Evolutionary conservation across 2,329 filamentous ascomycete genomes (phyloP).

Genomic region (Mycosphaerella sp.): DNA sequence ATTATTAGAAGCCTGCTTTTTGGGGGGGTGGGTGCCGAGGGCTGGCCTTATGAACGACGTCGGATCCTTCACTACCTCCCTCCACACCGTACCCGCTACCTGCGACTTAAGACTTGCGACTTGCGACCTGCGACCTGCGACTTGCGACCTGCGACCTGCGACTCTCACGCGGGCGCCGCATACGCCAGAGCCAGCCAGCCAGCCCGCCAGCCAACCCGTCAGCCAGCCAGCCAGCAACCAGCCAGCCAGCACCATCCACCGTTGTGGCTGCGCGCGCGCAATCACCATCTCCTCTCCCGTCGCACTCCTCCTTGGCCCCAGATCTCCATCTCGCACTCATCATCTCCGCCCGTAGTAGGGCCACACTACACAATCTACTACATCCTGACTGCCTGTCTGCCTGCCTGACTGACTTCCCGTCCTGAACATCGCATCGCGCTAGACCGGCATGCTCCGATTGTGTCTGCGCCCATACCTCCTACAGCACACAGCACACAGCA

Average conservation of each 20-base stretch:
- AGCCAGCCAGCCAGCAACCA: too few species aligned
- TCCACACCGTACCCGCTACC: too few species aligned
- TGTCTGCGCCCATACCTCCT: slow-evolving; percentile 14
- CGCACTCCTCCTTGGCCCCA: slow-evolving; percentile 1
- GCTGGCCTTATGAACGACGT: slow-evolving; percentile 15
- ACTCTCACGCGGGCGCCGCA: slow-evolving; percentile 14
- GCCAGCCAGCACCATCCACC: neutral
- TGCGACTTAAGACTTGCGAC: too few species aligned
- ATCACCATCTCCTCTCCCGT: neutral
- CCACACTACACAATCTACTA: too few species aligned
- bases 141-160: too few species aligned
- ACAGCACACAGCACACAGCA: too few species aligned
- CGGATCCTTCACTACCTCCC: slow-evolving; percentile 7
- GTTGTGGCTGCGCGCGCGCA: slow-evolving; percentile 3
- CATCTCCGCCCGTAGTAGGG: slow-evolving; percentile 4
- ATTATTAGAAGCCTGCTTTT: slow-evolving; percentile 16
- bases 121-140: too few species aligned
- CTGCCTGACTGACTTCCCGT: too few species aligned
- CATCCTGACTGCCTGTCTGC: too few species aligned
- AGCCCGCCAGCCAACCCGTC: too few species aligned
- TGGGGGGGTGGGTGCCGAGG: neutral
- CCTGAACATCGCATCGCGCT: neutral
- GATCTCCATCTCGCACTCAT: neutral
- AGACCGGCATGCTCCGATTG: slow-evolving; percentile 16
- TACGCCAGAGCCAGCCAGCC: slow-evolving; percentile 15